A percentile compares a stretch with the other conserved stretches of the same genome.
phyloP scores from a whole-genome alignment of 2,329 filamentous ascomycete genomes.

The Epichloe bromicola region DNA sequence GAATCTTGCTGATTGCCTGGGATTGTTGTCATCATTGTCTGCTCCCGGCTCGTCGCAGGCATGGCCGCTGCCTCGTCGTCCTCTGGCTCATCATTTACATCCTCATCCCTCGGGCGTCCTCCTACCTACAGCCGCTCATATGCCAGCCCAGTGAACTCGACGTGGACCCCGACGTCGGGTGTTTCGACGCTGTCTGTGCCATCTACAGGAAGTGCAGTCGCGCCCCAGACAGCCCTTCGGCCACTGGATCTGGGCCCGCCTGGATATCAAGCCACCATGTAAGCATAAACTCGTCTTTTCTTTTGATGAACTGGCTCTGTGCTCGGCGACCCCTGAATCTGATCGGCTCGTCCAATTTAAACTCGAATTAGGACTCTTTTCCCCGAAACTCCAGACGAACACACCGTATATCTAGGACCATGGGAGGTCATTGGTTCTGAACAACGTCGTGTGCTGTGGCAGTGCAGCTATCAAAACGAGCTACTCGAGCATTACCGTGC shows the following conservation, averaged over 20 bases:
- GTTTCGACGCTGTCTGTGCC: conserved; percentile 31
- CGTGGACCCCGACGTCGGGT: conserved; percentile 32
- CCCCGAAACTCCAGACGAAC: conserved; percentile 34
- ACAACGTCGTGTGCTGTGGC: conserved; percentile 37
- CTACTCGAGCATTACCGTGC: conserved; percentile 37
- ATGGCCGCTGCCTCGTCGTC: conserved; percentile 30
- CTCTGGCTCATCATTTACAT: conserved; percentile 35
- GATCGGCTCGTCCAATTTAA: conserved; percentile 9
- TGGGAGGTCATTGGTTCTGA: conserved; percentile 37
- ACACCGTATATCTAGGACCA: conserved; percentile 38
- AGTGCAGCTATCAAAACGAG: conserved; percentile 39
- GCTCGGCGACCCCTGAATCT: not conserved
- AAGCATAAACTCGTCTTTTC: conserved; percentile 8
- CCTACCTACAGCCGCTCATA: conserved; percentile 28
- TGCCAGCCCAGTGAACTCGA: conserved; percentile 30
- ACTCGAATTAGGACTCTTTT: conserved; percentile 30
- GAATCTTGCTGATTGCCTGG: not conserved
- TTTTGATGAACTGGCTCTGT: not conserved
- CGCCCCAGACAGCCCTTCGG: conserved; percentile 25
- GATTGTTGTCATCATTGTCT: not conserved
- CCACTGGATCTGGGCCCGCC: conserved; percentile 39
- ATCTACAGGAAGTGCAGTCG: conserved; percentile 22
- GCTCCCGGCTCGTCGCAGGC: conserved; percentile 7
- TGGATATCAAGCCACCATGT: conserved; percentile 42
- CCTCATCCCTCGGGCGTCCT: conserved; percentile 30